Base-by-base conservation (phyloP, 805 yeast species). In the Kodamaea nitidulidarum region DNA sequence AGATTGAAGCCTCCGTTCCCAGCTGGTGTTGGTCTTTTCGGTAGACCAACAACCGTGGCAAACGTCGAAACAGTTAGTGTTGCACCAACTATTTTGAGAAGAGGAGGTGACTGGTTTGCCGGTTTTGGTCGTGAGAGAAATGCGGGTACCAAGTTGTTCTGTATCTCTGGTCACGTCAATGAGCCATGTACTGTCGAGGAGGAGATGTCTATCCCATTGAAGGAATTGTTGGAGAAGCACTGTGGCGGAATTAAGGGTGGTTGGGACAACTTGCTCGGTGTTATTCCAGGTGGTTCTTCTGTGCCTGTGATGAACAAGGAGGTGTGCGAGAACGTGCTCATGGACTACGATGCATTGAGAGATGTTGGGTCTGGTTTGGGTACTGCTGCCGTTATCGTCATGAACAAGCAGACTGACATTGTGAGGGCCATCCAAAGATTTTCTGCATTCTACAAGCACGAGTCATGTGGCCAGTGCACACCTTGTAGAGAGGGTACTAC, bases 401-500 rank as follows among this genome's bases (percentile, higher is more conserved):
- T 87, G 86, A 84, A 86, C 72, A 83, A 85, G 70, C 79, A 81
- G 53, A 84, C 95, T 27, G 95, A 87, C 60, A 78, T 87, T 39
- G 78, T 87, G 45, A 75, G 88, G 48, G 93, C 91, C 50, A 87
- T 87, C 60, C 95, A 87, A 65, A 76, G 95, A 63, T 77, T 87
- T 55, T 64, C 91, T 32, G 80, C 84, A 32, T 87, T 87, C 63
- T 87, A 85, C 71, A 84, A 83, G 70, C 95, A 87, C 67, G 95
- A 87, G 72, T 83, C 93, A 6, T 87, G 95, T 69, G 95, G 95
- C 43, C 95, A 87, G 69, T 87, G 95, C 71, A 87, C 95, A 3
- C 95, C 95, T 43, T 87, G 95, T 68, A 80, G 96, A 61, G 95
- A 87, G 67, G 96, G 96, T 42, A 86, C 95, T 32, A 82, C 95